Evolutionary conservation across 1,284 basidiomycete species (phyloP).

Genomic region (Meira nashicola): DNA sequence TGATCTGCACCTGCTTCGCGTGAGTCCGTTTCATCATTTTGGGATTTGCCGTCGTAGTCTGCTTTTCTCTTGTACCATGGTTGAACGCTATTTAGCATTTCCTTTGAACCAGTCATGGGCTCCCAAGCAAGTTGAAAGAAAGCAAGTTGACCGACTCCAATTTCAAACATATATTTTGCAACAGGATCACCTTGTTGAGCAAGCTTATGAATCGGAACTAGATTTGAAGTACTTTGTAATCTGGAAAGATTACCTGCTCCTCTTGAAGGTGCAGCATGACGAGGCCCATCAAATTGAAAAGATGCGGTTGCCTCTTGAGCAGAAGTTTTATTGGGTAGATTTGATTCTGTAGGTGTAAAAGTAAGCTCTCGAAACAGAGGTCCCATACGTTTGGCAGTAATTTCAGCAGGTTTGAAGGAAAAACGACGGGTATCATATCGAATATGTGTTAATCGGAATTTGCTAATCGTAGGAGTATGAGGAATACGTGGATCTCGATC

Average conservation of each 20-base stretch:
- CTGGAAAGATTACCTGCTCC: neutral
- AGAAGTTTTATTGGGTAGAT: neutral
- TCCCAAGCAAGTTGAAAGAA: slow-evolving; percentile 10
- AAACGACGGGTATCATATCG: slow-evolving; percentile 8
- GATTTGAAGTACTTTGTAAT: neutral
- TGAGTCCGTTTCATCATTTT: neutral
- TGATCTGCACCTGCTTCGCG: neutral
- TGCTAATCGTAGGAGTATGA: no score
- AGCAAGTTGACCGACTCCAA: neutral
- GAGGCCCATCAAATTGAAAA: slow-evolving; percentile 1
- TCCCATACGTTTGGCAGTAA: neutral
- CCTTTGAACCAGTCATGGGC: neutral
- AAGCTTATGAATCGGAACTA: neutral
- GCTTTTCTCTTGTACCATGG: slow-evolving; percentile 1
- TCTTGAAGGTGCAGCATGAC: slow-evolving; percentile 5
- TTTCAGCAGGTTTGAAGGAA: slow-evolving; percentile 9
- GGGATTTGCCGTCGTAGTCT: neutral
- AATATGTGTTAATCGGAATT: neutral
- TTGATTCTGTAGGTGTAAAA: neutral
- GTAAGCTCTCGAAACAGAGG: slow-evolving; percentile 6
- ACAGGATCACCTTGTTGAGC: neutral
- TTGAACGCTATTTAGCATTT: neutral
- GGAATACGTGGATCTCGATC: no score
- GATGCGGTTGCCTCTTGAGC: neutral
- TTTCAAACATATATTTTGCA: neutral